phyloP scores from a whole-genome alignment of 202 grass and related monocot genomes.

The Panicum virgatum region DNA sequence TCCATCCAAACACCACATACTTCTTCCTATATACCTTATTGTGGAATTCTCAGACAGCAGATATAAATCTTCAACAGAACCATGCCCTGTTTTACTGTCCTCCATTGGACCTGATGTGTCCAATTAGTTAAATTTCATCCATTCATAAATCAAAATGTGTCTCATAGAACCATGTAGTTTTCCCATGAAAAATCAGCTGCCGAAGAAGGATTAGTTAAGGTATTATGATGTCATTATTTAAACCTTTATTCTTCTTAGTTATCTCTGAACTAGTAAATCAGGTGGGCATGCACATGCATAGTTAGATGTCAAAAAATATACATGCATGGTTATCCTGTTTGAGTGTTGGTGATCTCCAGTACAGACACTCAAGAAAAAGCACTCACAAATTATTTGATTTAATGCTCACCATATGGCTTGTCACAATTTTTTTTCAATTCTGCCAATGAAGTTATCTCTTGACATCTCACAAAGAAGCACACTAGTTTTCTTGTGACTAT shows the following conservation, averaged over 20 bases:
- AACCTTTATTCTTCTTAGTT: neutral
- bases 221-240: neutral
- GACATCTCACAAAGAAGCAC: neutral
- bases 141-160: too few species aligned
- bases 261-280: neutral
- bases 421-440: neutral
- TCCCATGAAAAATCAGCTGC: neutral
- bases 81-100: neutral
- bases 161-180: neutral
- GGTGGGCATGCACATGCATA: neutral
- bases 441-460: neutral
- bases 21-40: constrained; percentile 3
- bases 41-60: neutral
- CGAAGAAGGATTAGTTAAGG: neutral
- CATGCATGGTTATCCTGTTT: neutral
- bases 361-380: constrained; percentile 5
- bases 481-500: neutral
- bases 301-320: neutral
- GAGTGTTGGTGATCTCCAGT: neutral
- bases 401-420: neutral
- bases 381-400: neutral
- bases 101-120: too few species aligned
- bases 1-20: neutral
- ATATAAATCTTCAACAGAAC: neutral
- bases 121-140: too few species aligned